Conservation (phyloP, 306 rosid genomes). For the Medicago arabica region DNA sequence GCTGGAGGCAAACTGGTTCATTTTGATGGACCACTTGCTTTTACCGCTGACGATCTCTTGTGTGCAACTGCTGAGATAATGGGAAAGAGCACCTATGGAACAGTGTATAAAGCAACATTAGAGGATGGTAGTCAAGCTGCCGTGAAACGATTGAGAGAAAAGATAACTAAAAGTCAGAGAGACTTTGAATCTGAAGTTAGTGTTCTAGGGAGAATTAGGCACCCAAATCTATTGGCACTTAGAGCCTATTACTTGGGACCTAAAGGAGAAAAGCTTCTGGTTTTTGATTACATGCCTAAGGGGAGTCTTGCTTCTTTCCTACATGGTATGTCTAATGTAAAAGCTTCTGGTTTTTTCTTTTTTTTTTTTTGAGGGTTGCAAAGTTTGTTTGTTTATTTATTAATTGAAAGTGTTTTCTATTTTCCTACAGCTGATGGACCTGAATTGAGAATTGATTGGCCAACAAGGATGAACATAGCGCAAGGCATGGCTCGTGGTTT, state of each 20-base stretch:
- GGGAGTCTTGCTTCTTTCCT: constrained; percentile 83
- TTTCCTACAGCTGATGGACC: constrained; percentile 69
- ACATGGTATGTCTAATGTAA: constrained; percentile 63
- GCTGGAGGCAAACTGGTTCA: constrained; percentile 86
- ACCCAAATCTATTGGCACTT: constrained; percentile 78
- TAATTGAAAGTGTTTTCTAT: constrained; percentile 11
- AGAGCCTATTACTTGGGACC: constrained; percentile 90
- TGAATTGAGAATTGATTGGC: constrained; percentile 74
- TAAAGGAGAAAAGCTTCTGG: constrained; percentile 91
- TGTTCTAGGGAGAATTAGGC: constrained; percentile 75
- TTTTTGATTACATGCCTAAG: constrained; percentile 77
- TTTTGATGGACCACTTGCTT: constrained; percentile 77
- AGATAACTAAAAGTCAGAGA: constrained; percentile 76
- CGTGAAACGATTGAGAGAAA: constrained; percentile 93
- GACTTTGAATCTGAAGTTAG: constrained; percentile 84
- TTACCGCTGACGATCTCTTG: constrained; percentile 90
- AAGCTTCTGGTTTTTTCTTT: background rate
- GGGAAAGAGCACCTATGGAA: constrained; percentile 95
- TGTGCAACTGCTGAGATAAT: constrained; percentile 97
- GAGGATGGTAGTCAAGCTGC: constrained; percentile 95
- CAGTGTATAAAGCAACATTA: constrained; percentile 92
- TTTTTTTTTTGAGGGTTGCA: background rate
- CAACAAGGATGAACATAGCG: constrained; percentile 83
- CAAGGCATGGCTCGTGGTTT: constrained; percentile 77
- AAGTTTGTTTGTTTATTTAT: background rate